Base-by-base conservation (phyloP, 257 asterid species). In the Penstemon davidsonii region DNA sequence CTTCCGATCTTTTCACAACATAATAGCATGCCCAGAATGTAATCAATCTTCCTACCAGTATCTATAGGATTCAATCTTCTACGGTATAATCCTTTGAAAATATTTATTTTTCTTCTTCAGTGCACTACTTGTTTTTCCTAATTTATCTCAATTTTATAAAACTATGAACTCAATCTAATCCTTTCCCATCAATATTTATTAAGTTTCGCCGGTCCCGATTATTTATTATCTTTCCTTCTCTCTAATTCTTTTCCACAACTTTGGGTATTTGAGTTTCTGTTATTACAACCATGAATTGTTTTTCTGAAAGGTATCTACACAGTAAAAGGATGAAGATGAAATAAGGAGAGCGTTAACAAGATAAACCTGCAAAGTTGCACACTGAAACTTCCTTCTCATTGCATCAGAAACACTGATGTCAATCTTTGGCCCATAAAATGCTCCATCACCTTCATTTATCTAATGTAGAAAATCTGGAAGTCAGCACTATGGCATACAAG, bases 391-490 rank as follows among this genome's bases (percentile, higher is more conserved):
- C 75, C 99, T 94, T 79, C 76, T 86, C 99, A 88, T 94, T 70
- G 99, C 96, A 79, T 94, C 99, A 42, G 87, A 83, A 55, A 94
- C 96, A 77, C 88, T 85, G 77, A 85, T 90, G 80, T 92, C 98
- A 73, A 92, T 90, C 80, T 90, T 92, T 19, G 98, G 98, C 62
- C 98, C 97, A 49, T 92, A 92, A 80, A 92, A 92, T 57, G 98
- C 98, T 60, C 98, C 98, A 72, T 92, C 98, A 7, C 89, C 98
- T 80, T 92, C 96, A 64, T 94, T 91, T 56, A 88, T 87, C 99
- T 93, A 77, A 57, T 51, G 50, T 12, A 43, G 60, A 70, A 44
- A 44, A 63, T 75, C 60, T 42, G n/a, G 62, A 63, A 60, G 69
- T 80, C 66, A 73, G 73, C 12, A 63, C 62, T 58, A 66, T 10